Evolutionary conservation across 2,329 filamentous ascomycete species (phyloP).

Genomic region (Thielaviopsis musarum): DNA sequence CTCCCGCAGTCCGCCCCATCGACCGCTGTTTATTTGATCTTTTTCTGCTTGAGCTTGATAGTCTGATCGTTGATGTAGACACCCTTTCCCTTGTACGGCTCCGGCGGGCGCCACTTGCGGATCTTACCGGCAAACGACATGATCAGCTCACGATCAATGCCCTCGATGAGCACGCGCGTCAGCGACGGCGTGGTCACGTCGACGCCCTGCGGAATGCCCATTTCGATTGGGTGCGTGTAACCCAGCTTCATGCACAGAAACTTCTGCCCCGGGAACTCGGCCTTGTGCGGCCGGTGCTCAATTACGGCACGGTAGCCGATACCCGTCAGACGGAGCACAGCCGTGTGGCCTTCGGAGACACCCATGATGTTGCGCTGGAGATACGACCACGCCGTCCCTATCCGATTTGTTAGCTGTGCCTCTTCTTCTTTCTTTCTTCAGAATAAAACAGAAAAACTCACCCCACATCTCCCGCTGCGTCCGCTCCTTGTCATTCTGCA

Average conservation of each 20-base stretch:
- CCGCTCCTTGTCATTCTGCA: slow-evolving; percentile 50
- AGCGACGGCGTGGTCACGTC: slow-evolving; percentile 79
- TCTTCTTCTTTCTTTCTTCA: not conserved
- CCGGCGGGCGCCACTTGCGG: slow-evolving; percentile 72
- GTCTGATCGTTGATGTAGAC: slow-evolving; percentile 97
- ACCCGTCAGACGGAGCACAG: slow-evolving; percentile 80
- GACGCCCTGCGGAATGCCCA: slow-evolving; percentile 67
- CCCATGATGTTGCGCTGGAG: slow-evolving; percentile 82
- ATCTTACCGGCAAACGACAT: slow-evolving; percentile 87
- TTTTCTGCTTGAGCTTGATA: slow-evolving; percentile 96
- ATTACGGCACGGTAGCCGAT: slow-evolving; percentile 93
- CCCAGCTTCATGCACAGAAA: slow-evolving; percentile 91
- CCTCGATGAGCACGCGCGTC: slow-evolving; percentile 80
- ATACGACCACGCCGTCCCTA: slow-evolving; percentile 80
- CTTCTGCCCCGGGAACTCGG: slow-evolving; percentile 64
- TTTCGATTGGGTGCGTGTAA: slow-evolving; percentile 88
- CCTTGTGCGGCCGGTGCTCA: slow-evolving; percentile 51
- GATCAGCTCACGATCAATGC: slow-evolving; percentile 68
- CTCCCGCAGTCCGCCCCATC: not conserved
- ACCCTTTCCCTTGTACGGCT: slow-evolving; percentile 98
- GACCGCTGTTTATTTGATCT: slow-evolving; percentile 53
- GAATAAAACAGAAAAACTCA: slow-evolving; percentile 23
- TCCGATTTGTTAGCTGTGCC: not conserved
- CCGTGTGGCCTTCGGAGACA: slow-evolving; percentile 90
- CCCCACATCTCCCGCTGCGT: slow-evolving; percentile 94